Conservation (phyloP, 257 asterid species). For the Catharanthus roseus region DNA sequence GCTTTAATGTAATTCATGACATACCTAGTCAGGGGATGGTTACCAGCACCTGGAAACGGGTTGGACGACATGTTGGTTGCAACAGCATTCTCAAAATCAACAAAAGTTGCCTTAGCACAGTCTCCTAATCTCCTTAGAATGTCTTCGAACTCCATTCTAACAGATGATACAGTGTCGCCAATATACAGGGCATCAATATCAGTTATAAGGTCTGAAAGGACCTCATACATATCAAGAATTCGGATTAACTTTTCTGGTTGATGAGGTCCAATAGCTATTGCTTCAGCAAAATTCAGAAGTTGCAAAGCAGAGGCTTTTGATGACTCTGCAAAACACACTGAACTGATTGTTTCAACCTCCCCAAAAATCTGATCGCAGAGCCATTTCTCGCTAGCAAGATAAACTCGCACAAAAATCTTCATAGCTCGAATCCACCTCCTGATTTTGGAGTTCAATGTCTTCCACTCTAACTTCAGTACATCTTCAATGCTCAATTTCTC, state of each 20-base stretch:
- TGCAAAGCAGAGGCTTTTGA: conserved; percentile 63
- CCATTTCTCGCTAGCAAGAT: conserved; percentile 73
- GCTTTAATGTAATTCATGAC: conserved; percentile 79
- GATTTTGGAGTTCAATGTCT: conserved; percentile 58
- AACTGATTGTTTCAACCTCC: conserved; percentile 47
- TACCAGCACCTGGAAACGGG: conserved; percentile 73
- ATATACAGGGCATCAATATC: conserved; percentile 47
- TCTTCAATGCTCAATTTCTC: conserved; percentile 84
- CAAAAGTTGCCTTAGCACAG: conserved; percentile 66
- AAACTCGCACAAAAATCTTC: conserved; percentile 73
- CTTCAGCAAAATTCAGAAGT: conserved; percentile 73
- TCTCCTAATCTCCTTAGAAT: conserved; percentile 57
- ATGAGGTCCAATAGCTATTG: conserved; percentile 75
- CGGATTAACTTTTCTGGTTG: conserved; percentile 81
- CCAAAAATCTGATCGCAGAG: conserved; percentile 77
- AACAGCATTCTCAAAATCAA: conserved; percentile 72
- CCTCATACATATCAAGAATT: conserved; percentile 85
- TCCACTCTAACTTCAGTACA: conserved; percentile 89
- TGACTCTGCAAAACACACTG: conserved; percentile 59
- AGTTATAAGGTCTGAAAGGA: conserved; percentile 59
- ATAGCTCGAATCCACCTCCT: conserved; percentile 87
- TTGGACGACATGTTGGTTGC: conserved; percentile 51
- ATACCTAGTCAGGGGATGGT: conserved; percentile 72
- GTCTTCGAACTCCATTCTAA: conserved; percentile 54
- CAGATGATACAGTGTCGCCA: conserved; percentile 43